These are phyloP conservation scores for Schrenkiella parvula DNA, from an alignment of 345 rosid genomes.

Conservation along the genomic window DNA sequence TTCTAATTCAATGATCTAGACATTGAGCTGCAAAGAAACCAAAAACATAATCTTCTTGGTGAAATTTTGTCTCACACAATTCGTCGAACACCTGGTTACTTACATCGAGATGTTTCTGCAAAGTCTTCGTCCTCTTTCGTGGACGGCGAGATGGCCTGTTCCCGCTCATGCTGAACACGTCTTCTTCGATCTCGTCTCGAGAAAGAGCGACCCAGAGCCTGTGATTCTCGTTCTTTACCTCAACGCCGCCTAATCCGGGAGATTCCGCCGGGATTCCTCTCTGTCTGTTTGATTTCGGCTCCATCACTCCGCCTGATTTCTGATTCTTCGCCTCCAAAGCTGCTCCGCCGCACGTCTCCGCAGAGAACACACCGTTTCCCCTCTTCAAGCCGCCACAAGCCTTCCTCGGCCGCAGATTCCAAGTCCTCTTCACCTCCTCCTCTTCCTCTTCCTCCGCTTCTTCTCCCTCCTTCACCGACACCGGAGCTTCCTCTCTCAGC, in stretches of 20 bases:
- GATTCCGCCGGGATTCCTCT: slow-evolving; percentile 61
- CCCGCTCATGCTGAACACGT: slow-evolving; percentile 80
- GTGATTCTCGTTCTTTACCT: slow-evolving; percentile 54
- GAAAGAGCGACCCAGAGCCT: slow-evolving; percentile 74
- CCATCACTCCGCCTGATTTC: slow-evolving; percentile 26
- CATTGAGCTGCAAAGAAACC: not conserved
- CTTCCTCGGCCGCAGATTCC: slow-evolving; percentile 83
- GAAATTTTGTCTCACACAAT: slow-evolving; percentile 3
- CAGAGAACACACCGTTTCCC: slow-evolving; percentile 18
- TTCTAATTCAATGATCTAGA: not conserved
- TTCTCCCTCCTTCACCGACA: slow-evolving; percentile 25
- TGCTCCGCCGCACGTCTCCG: slow-evolving; percentile 6
- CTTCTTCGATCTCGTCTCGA: slow-evolving; percentile 91
- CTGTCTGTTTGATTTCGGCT: slow-evolving; percentile 60
- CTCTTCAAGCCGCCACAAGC: slow-evolving; percentile 15
- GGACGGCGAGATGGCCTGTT: slow-evolving; percentile 79
- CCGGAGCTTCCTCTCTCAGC: slow-evolving; percentile 19
- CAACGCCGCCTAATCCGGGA: slow-evolving; percentile 38
- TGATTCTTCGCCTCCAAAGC: slow-evolving; percentile 32
- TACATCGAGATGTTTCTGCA: slow-evolving; percentile 83
- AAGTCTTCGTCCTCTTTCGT: slow-evolving; percentile 60
- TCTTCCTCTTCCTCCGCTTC: slow-evolving; percentile 38
- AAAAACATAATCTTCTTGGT: not conserved
- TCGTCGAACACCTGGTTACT: slow-evolving; percentile 28
- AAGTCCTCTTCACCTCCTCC: slow-evolving; percentile 48